Evolutionary conservation across 371 early-diverging fungal genomes (phyloP).

Genomic region (Mortierella sp.): DNA sequence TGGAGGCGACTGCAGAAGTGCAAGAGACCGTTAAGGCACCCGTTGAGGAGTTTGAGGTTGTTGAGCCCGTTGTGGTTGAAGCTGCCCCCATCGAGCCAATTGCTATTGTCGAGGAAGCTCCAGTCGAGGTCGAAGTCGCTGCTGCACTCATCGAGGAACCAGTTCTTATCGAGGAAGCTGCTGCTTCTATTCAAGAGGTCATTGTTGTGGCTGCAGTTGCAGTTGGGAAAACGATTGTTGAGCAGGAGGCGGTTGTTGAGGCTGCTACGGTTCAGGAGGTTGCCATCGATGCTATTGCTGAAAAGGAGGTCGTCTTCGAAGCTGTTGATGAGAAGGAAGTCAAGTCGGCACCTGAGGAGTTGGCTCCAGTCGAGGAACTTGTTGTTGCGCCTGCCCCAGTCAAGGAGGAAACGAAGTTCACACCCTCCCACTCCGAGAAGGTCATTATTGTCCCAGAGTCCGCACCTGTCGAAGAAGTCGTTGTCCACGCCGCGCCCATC

Average conservation of each 20-base stretch:
- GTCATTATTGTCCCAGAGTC: not conserved
- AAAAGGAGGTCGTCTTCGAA: not conserved
- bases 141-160: constrained; percentile 6
- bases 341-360: not conserved
- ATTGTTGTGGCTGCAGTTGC: not conserved
- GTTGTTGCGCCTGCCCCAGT: not conserved
- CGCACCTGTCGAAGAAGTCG: constrained; percentile 9
- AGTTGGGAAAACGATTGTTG: not conserved
- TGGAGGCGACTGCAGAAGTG: not conserved
- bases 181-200: not conserved
- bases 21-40: not conserved
- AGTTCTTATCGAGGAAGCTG: not conserved
- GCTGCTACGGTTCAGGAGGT: not conserved
- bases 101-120: not conserved
- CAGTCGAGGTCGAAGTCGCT: not conserved
- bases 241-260: not conserved
- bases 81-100: not conserved
- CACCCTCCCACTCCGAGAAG: not conserved
- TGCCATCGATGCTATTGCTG: not conserved
- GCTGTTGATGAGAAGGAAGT: not conserved
- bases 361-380: constrained; percentile 5
- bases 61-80: not conserved
- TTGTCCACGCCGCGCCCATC: not conserved
- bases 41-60: not conserved
- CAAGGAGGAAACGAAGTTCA: not conserved